Evolutionary conservation across 1,139 yeast genomes (phyloP).

Genomic region (Candida labiduridarum): DNA sequence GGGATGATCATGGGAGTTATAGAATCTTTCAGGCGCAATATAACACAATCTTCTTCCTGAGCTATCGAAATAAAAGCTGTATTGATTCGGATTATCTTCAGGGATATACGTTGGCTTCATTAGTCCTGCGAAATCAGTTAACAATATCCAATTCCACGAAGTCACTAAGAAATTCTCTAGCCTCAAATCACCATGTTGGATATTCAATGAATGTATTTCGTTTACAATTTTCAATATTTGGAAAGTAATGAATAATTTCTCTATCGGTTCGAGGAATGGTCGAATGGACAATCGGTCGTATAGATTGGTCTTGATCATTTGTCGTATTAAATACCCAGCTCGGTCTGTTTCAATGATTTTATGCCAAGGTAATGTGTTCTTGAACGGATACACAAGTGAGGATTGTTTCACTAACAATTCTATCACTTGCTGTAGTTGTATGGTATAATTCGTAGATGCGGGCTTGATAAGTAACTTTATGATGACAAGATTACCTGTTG

Average conservation of each 20-base stretch:
- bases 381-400: slow-evolving; percentile 48
- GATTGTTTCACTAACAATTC: slow-evolving; percentile 39
- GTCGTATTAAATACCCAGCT: slow-evolving; percentile 89
- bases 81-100: slow-evolving; percentile 93
- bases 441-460: slow-evolving; percentile 36
- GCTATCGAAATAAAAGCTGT: slow-evolving; percentile 88
- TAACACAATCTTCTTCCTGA: slow-evolving; percentile 87
- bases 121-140: slow-evolving; percentile 81
- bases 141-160: slow-evolving; percentile 83
- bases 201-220: slow-evolving; percentile 60
- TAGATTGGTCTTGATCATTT: slow-evolving; percentile 72
- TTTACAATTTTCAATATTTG: slow-evolving; percentile 68
- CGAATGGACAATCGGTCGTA: slow-evolving; percentile 87
- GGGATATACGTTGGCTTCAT: slow-evolving; percentile 83
- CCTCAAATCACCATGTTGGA: slow-evolving; percentile 89
- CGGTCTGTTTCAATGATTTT: slow-evolving; percentile 84
- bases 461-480: slow-evolving; percentile 87
- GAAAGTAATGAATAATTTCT: slow-evolving; percentile 80
- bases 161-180: slow-evolving; percentile 86
- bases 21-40: slow-evolving; percentile 91
- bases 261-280: slow-evolving; percentile 82
- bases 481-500: slow-evolving; percentile 63
- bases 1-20: slow-evolving; percentile 28
- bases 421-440: slow-evolving; percentile 36
- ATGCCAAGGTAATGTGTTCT: slow-evolving; percentile 71